Conservation (phyloP, 768 basidiomycete species). For the Russula foetens region DNA sequence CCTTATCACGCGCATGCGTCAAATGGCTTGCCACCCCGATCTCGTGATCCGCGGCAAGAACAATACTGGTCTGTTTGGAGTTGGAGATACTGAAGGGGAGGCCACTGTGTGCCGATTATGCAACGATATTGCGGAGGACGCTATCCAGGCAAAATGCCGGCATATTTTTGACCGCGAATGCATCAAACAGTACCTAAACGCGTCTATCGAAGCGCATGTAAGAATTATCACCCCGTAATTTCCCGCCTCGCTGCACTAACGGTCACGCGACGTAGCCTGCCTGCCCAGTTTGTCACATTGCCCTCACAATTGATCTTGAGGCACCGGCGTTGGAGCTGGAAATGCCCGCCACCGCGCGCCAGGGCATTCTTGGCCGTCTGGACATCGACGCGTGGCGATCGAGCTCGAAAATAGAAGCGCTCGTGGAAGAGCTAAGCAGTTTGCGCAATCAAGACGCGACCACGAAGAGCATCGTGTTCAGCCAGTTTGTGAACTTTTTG, state of each 20-base stretch:
- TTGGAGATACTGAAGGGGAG: slow-evolving; percentile 58
- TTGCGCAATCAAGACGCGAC: slow-evolving; percentile 78
- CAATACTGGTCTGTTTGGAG: slow-evolving; percentile 54
- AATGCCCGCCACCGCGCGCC: slow-evolving; percentile 47
- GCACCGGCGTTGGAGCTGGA: slow-evolving; percentile 85
- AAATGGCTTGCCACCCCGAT: slow-evolving; percentile 94
- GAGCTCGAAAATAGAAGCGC: slow-evolving; percentile 95
- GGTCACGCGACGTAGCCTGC: slow-evolving; percentile 47
- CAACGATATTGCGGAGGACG: slow-evolving; percentile 94
- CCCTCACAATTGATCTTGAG: slow-evolving; percentile 92
- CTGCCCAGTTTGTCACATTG: slow-evolving; percentile 91
- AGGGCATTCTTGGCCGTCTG: slow-evolving; percentile 90
- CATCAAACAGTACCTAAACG: slow-evolving; percentile 85
- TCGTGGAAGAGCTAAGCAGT: slow-evolving; percentile 88
- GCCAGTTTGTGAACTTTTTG: slow-evolving; percentile 88
- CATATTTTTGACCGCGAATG: slow-evolving; percentile 97
- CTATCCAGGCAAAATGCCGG: slow-evolving; percentile 86
- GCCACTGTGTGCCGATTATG: slow-evolving; percentile 91
- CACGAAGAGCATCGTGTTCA: slow-evolving; percentile 95
- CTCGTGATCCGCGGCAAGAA: slow-evolving; percentile 84
- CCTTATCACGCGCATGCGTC: slow-evolving; percentile 91
- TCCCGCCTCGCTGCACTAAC: neutral
- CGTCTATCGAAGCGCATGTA: slow-evolving; percentile 58
- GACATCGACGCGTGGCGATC: slow-evolving; percentile 88
- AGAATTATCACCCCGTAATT: neutral